Base-by-base conservation (phyloP, 768 basidiomycete species). In the Nevesoporus exiguus region DNA sequence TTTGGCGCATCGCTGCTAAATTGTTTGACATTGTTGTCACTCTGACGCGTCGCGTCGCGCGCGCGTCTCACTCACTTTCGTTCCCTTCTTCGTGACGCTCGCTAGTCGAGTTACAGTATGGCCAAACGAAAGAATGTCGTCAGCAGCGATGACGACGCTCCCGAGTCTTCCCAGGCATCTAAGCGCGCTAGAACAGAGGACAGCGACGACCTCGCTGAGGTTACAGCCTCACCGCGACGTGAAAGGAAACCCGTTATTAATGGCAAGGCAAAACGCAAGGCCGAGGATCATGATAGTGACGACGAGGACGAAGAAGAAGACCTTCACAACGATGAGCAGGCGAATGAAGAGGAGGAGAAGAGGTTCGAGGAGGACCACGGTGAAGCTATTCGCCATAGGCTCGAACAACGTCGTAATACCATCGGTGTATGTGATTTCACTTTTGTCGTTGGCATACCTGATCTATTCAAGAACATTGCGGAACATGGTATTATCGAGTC, bases 401-500 rank as follows among this genome's bases (percentile, higher is more conserved):
- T 89, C 37, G 78, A 81, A 60, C 75, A 60, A 30, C 74, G 69
- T 56, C 69, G 64, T 48, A 73, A 68, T 53, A 74, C 61, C 67
- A 74, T 66, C 59, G 77, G 60, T 70, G 75, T 61, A 66, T 68
- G 49, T 77, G 72, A 21, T 82, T 83, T 13, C 81, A 80, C 61
- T 51, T 79, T 70, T 56, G 7, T 24, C 29, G 15, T 42, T 15
- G n/a, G n/a, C 25, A 49, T 45, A 10, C n/a, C 21, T 54, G 49
- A 25, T 45, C 15, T 43, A 9, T 25, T 40, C 3, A 59, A 96
- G 93, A 80, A 77, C 14, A 77, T 90, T 43, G 90, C 94, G 6
- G 87, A 95, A 47, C 82, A 86, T 62, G 96, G 95, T 5, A 86
- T 98, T 60, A 90, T 98, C 56, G 88, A 92, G 61, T 77, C 79